These are phyloP conservation scores for Mortierella sp. DNA, from an alignment of 371 early-diverging fungal species.

Conservation along the genomic window DNA sequence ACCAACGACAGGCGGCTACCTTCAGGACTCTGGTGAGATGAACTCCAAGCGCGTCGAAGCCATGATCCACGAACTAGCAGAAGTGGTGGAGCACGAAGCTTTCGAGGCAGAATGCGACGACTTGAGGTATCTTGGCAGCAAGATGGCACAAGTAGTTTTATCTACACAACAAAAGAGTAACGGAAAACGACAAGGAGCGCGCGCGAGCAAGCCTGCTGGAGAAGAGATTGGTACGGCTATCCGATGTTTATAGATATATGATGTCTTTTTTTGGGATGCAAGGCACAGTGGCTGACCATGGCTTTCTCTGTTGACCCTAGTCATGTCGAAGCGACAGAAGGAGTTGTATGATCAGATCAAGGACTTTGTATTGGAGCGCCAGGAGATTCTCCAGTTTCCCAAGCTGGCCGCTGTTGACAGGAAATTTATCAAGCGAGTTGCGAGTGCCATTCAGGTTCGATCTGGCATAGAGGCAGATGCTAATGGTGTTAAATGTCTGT, in stretches of 20 bases:
- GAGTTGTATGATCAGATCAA: conserved; percentile 66
- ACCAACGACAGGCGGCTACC: conserved; percentile 79
- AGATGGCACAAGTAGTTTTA: conserved; percentile 53
- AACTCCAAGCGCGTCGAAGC: conserved; percentile 71
- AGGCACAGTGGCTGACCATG: no score
- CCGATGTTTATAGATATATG: not conserved
- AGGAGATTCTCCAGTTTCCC: conserved; percentile 61
- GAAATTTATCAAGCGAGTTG: conserved; percentile 69
- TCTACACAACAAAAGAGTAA: conserved; percentile 46
- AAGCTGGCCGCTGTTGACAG: conserved; percentile 64
- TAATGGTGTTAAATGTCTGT: conserved; percentile 59
- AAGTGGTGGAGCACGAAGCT: conserved; percentile 71
- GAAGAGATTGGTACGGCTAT: conserved; percentile 33
- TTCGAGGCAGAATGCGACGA: conserved; percentile 74
- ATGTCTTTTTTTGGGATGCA: no score
- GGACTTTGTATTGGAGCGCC: conserved; percentile 59
- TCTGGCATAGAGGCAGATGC: conserved; percentile 55
- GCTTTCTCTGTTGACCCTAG: conserved; percentile 42
- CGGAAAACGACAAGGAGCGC: conserved; percentile 57
- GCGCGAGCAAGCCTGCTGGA: conserved; percentile 58
- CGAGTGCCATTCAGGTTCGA: conserved; percentile 72
- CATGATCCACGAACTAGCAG: conserved; percentile 69
- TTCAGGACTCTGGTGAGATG: conserved; percentile 85
- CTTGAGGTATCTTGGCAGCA: conserved; percentile 68
- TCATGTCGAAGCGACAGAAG: conserved; percentile 68